Evolutionary conservation across 352 stramenopile species (phyloP).

Genomic region (Globisporangium cystogenes): DNA sequence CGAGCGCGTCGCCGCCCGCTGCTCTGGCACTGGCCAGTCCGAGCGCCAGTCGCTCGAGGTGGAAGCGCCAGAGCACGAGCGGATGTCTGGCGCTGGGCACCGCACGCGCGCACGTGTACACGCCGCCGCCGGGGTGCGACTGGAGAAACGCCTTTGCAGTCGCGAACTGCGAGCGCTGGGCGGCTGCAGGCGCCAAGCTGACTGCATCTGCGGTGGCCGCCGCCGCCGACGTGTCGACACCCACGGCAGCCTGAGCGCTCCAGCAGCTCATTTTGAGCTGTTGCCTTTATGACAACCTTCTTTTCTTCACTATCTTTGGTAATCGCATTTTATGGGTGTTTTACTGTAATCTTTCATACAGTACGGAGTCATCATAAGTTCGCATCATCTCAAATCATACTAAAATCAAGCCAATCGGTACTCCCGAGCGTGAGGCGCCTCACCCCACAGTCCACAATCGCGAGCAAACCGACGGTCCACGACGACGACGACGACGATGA

Average conservation of each 20-base stretch:
- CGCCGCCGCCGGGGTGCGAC: slow-evolving; percentile 26
- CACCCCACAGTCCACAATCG: slow-evolving; percentile 7
- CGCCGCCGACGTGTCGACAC: not conserved
- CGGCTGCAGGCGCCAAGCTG: not conserved
- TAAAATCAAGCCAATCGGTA: not conserved
- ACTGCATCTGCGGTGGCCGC: not conserved
- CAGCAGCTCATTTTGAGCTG: not conserved
- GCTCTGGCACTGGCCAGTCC: slow-evolving; percentile 1
- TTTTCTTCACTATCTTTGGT: not conserved
- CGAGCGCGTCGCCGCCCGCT: not conserved
- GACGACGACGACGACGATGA: slow-evolving; percentile 10
- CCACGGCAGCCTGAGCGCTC: not conserved
- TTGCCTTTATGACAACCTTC: not conserved
- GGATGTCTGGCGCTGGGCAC: not conserved
- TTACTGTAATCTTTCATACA: not conserved
- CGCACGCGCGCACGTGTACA: slow-evolving; percentile 63
- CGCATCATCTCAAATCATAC: not conserved
- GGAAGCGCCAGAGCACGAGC: slow-evolving; percentile 52
- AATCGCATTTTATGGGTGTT: not conserved
- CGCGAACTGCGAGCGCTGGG: not conserved
- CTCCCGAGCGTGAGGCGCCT: not conserved
- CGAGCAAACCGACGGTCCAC: slow-evolving; percentile 9
- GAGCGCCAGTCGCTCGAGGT: slow-evolving; percentile 37
- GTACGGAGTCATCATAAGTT: not conserved
- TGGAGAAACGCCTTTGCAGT: slow-evolving; percentile 48